phyloP scores from a whole-genome alignment of 2,329 filamentous ascomycete genomes.

The Colletotrichum lentis region DNA sequence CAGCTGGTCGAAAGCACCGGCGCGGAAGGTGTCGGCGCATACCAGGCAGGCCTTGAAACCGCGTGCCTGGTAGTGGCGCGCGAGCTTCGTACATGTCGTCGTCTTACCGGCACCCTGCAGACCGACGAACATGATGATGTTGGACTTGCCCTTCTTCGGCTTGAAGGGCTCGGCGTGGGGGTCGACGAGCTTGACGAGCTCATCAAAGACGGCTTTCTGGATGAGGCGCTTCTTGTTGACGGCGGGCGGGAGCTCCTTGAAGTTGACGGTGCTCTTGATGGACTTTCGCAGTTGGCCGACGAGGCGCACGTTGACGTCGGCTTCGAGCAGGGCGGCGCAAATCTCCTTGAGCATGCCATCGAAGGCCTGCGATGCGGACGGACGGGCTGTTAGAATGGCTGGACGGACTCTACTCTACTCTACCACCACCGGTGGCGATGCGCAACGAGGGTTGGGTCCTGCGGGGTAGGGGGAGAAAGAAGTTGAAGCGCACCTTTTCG shows the following conservation, averaged over 20 bases:
- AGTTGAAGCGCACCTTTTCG: slow-evolving; percentile 76
- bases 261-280: slow-evolving; percentile 90
- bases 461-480: not conserved
- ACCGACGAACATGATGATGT: slow-evolving; percentile 99
- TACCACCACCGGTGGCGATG: slow-evolving; percentile 5
- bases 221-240: slow-evolving; percentile 99
- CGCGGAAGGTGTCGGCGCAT: slow-evolving; percentile 97
- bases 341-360: slow-evolving; percentile 99
- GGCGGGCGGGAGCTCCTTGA: slow-evolving; percentile 87
- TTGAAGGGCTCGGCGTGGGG: slow-evolving; percentile 96
- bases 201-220: slow-evolving; percentile 97
- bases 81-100: slow-evolving; percentile 96
- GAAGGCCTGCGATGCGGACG: slow-evolving; percentile 71
- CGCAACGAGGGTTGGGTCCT: slow-evolving; percentile 1
- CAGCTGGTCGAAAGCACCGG: slow-evolving; percentile 96
- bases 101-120: slow-evolving; percentile 98
- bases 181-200: slow-evolving; percentile 93
- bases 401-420: not conserved
- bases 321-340: slow-evolving; percentile 91
- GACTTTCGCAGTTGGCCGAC: slow-evolving; percentile 92
- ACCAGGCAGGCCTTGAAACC: slow-evolving; percentile 94
- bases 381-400: slow-evolving; percentile 14
- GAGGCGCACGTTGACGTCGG: slow-evolving; percentile 95
- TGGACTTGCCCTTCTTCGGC: slow-evolving; percentile 93
- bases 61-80: slow-evolving; percentile 90